Conservation (phyloP, 768 basidiomycete genomes). For the Rhizopogon vesiculosus region DNA sequence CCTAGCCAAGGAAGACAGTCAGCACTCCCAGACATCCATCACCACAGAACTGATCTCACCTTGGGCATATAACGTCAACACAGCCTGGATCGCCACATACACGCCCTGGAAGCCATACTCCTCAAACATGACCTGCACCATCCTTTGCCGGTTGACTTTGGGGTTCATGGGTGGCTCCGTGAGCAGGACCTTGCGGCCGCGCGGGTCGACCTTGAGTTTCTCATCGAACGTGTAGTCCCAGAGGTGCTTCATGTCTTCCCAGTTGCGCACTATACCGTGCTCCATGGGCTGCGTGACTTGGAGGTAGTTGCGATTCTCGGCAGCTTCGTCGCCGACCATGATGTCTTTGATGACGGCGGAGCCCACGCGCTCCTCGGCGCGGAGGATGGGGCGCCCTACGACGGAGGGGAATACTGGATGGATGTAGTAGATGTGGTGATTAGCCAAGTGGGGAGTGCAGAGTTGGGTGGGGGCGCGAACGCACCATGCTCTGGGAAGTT, state of each 20-base stretch:
- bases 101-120: constrained; percentile 95
- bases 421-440: neutral
- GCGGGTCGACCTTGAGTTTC: constrained; percentile 86
- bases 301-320: constrained; percentile 88
- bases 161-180: constrained; percentile 99
- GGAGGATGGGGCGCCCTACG: constrained; percentile 93
- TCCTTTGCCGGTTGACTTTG: constrained; percentile 82
- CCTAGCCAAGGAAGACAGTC: constrained; percentile 43
- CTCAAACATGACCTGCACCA: constrained; percentile 99
- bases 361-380: constrained; percentile 93
- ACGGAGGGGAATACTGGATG: constrained; percentile 84
- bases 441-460: neutral
- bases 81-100: constrained; percentile 98
- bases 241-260: constrained; percentile 97
- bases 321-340: constrained; percentile 98
- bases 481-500: constrained; percentile 94
- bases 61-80: constrained; percentile 96
- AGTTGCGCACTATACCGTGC: constrained; percentile 97
- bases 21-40: neutral
- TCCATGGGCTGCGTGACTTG: constrained; percentile 99
- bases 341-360: constrained; percentile 88
- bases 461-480: constrained; percentile 9
- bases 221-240: constrained; percentile 99
- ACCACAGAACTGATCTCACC: constrained; percentile 45
- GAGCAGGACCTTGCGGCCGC: constrained; percentile 83